phyloP scores from a whole-genome alignment of 768 basidiomycete genomes.

The Mycena venus region DNA sequence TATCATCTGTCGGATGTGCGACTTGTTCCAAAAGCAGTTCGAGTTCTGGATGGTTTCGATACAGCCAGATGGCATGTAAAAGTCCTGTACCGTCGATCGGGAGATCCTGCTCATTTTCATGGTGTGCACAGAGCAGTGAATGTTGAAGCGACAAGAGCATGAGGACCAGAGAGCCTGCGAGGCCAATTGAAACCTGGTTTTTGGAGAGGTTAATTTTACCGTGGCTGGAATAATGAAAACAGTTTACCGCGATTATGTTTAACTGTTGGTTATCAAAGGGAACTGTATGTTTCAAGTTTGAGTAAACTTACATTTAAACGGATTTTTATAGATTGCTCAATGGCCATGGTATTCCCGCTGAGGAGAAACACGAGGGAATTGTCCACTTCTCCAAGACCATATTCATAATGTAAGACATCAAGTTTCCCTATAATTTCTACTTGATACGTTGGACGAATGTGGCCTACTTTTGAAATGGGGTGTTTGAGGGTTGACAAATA shows the following conservation, averaged over 20 bases:
- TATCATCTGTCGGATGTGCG: too few species aligned
- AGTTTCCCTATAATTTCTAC: too few species aligned
- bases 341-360: neutral
- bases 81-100: neutral
- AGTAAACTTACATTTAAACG: neutral
- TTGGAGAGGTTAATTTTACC: neutral
- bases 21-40: neutral
- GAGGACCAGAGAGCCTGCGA: neutral
- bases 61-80: neutral
- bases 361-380: neutral
- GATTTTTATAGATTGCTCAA: neutral
- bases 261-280: neutral
- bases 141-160: neutral
- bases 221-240: too few species aligned
- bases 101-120: neutral
- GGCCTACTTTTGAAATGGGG: too few species aligned
- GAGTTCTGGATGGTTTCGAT: neutral
- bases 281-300: rapidly evolving
- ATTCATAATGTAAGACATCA: too few species aligned
- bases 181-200: neutral
- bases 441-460: too few species aligned
- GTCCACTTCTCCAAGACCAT: neutral
- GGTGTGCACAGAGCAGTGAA: neutral
- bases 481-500: neutral
- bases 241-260: neutral